These are phyloP conservation scores for Eurotiales sp. DNA, from an alignment of 2,329 filamentous ascomycete genomes.

Conservation along the genomic window DNA sequence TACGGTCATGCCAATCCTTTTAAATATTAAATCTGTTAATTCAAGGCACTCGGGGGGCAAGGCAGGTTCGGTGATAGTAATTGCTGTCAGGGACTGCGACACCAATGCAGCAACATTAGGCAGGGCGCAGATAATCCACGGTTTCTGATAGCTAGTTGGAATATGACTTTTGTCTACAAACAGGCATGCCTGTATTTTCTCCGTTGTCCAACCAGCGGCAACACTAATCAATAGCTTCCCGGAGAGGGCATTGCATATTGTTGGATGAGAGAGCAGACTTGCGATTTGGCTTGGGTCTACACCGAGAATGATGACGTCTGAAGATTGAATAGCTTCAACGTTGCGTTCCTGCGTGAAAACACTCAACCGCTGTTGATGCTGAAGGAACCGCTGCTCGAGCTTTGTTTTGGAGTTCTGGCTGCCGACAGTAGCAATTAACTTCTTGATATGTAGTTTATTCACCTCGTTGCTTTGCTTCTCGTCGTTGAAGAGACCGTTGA, in stretches of 20 bases:
- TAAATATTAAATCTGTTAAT: slow-evolving; percentile 1
- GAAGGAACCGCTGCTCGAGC: neutral
- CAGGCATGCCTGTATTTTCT: neutral
- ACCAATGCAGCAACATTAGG: slow-evolving; percentile 8
- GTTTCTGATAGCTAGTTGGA: too few species aligned
- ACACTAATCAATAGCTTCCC: neutral
- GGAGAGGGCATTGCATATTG: neutral
- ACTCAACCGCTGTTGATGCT: neutral
- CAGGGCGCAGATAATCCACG: slow-evolving; percentile 2
- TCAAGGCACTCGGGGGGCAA: neutral
- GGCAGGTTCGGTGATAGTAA: neutral
- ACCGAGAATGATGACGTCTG: neutral
- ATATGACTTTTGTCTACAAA: too few species aligned
- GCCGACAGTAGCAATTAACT: neutral
- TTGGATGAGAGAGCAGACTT: neutral
- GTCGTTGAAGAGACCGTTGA: too few species aligned
- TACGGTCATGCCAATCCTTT: slow-evolving; percentile 1
- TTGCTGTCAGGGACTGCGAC: slow-evolving; percentile 2
- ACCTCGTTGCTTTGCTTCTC: too few species aligned
- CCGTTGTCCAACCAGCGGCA: neutral
- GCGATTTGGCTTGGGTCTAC: neutral
- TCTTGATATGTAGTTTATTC: neutral
- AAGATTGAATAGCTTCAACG: neutral
- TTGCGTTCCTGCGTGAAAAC: neutral
- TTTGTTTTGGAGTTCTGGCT: neutral